Evolutionary conservation across 192 early-diverging fungal genomes (phyloP).

Genomic region (Cetraspora pellucida): DNA sequence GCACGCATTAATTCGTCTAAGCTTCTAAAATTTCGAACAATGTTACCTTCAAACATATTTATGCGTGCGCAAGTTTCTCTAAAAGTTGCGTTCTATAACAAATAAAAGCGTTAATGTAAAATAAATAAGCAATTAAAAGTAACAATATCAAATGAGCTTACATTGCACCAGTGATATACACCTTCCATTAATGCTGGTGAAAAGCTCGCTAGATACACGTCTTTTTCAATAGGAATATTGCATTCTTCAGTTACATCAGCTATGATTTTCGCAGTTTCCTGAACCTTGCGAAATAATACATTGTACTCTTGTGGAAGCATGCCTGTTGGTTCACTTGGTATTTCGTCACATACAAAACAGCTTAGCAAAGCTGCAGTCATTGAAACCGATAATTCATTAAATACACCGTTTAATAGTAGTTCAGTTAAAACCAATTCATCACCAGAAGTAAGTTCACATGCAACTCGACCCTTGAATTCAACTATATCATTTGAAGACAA

Average conservation of each 20-base stretch:
- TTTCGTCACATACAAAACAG: slow-evolving; percentile 91
- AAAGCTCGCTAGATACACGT: slow-evolving; percentile 86
- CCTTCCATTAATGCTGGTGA: slow-evolving; percentile 92
- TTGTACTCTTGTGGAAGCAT: slow-evolving; percentile 75
- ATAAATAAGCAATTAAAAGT: neutral
- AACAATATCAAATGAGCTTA: slow-evolving; percentile 32
- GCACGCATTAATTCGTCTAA: slow-evolving; percentile 91
- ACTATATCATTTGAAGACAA: slow-evolving; percentile 77
- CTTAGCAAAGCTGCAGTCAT: slow-evolving; percentile 82
- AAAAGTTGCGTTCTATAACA: slow-evolving; percentile 81
- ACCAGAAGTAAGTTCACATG: slow-evolving; percentile 89
- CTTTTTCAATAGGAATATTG: slow-evolving; percentile 84
- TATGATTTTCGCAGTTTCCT: slow-evolving; percentile 83
- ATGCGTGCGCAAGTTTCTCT: slow-evolving; percentile 94
- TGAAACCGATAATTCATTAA: slow-evolving; percentile 84
- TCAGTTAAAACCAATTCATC: slow-evolving; percentile 93
- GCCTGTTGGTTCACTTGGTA: slow-evolving; percentile 55
- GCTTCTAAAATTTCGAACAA: slow-evolving; percentile 86
- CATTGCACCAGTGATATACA: slow-evolving; percentile 83
- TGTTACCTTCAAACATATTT: slow-evolving; percentile 90
- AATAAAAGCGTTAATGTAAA: neutral
- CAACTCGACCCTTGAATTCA: slow-evolving; percentile 92
- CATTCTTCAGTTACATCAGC: slow-evolving; percentile 86
- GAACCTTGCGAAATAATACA: slow-evolving; percentile 73
- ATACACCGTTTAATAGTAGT: slow-evolving; percentile 90